Evolutionary conservation across 306 rosid genomes (phyloP), one percentile per base, ranked within the genome.

Genomic region (Prunus fruticosa): DNA sequence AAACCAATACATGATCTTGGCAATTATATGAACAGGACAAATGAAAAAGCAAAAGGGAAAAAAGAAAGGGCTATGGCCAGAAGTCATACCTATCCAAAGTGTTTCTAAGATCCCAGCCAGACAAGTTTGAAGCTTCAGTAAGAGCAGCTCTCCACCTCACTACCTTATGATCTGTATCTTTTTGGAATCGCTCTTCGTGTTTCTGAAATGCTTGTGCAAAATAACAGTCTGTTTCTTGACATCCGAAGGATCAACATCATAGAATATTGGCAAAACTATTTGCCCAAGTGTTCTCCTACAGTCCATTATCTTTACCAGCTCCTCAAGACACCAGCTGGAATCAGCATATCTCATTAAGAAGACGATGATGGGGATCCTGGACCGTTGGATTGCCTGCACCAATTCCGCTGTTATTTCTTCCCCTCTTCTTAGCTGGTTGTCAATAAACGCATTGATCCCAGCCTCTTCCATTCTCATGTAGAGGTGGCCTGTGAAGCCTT

Each of bases 261-360:
- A 72, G 67, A 56, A 72, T 4, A 72, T 12, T 0, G 76, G 76
- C 9, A 51, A 20, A 10, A 71, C 75, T 4, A 19, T 16, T 41
- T 51, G 28, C 2, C 51, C 10, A 22, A 30, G 5, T 1, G 75
- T 71, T n/a, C 63, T 19, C 64, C 64, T 32, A 14, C 75, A 53
- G 47, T 71, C 64, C 67, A 72, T 72, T 38, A 69, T 22, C 16
- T 54, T 7, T 5, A 57, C 64, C 12, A 74, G 69, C 43, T 74
- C 78, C 28, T 74, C 50, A 5, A 74, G 71, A 47, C 78, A 74
- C 78, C 71, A 74, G 4, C 11, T 16, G 11, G 70, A 74, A 11
- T 11, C 58, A 1, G 46, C 71, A 62, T 74, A 74, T 3, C 27
- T 62, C 50, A 6, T 47, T 11, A 63, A 64, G 57, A 73, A 61